These are phyloP conservation scores for Trichoderma parareesei DNA, from an alignment of 495 filamentous ascomycete species.

Conservation along the genomic window DNA sequence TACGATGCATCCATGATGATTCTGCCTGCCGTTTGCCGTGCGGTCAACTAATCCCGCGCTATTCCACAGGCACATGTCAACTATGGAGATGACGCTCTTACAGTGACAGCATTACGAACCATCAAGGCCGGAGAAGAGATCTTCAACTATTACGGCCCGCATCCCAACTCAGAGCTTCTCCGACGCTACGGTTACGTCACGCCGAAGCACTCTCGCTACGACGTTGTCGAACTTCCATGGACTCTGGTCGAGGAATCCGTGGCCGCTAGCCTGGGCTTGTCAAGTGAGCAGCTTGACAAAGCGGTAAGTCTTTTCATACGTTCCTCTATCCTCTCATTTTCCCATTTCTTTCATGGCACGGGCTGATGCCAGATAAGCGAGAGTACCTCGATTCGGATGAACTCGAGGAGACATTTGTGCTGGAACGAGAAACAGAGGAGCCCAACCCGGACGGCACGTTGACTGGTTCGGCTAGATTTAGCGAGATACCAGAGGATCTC, in stretches of 20 bases:
- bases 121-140: conserved; percentile 71
- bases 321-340: conserved; percentile 7
- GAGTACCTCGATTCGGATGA: conserved; percentile 12
- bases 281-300: conserved; percentile 35
- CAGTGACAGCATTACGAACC: conserved; percentile 57
- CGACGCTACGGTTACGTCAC: conserved; percentile 87
- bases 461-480: conserved; percentile 22
- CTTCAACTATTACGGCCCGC: conserved; percentile 84
- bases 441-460: conserved; percentile 29
- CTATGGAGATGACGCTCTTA: conserved; percentile 55
- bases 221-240: conserved; percentile 72
- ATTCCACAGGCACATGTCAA: conserved; percentile 52
- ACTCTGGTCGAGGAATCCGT: conserved; percentile 38
- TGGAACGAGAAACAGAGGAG: conserved; percentile 35
- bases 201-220: conserved; percentile 61
- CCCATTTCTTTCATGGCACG: not conserved
- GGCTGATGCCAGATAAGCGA: conserved; percentile 19
- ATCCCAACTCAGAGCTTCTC: conserved; percentile 74
- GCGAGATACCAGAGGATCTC: conserved; percentile 29
- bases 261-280: conserved; percentile 33
- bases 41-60: conserved; percentile 18
- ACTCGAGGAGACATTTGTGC: conserved; percentile 18
- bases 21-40: conserved; percentile 17
- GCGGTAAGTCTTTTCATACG: conserved; percentile 30
- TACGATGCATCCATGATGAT: conserved; percentile 16